A percentile compares a stretch with the other conserved stretches of the same genome.
phyloP scores from a whole-genome alignment of 1,139 yeast genomes.

The Ashbya aceris region DNA sequence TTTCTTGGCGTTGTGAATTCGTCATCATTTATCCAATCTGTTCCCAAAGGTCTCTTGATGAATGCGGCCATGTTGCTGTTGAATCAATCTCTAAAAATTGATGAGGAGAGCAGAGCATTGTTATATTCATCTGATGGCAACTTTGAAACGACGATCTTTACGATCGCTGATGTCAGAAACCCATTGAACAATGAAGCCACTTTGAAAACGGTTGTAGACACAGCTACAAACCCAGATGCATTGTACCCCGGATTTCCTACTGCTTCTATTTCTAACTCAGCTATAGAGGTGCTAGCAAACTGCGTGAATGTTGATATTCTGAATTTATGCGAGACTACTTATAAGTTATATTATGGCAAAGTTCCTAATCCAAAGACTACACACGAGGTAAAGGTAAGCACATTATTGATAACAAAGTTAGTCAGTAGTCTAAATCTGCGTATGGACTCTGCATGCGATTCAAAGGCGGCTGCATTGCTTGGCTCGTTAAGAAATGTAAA shows the following conservation, averaged over 20 bases:
- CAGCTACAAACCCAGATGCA: slow-evolving; percentile 28
- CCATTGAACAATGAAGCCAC: slow-evolving; percentile 31
- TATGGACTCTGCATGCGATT: slow-evolving; percentile 34
- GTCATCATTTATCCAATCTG: slow-evolving; percentile 15
- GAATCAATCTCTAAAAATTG: slow-evolving; percentile 24
- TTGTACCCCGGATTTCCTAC: slow-evolving; percentile 28
- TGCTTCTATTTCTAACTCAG: slow-evolving; percentile 29
- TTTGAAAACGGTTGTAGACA: slow-evolving; percentile 33
- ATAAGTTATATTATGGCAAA: slow-evolving; percentile 32
- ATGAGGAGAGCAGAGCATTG: slow-evolving; percentile 23
- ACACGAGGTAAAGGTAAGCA: slow-evolving; percentile 14
- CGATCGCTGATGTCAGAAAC: slow-evolving; percentile 39
- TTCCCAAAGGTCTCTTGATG: slow-evolving; percentile 29
- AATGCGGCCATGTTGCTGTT: slow-evolving; percentile 28
- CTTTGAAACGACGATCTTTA: slow-evolving; percentile 33
- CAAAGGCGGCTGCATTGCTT: slow-evolving; percentile 16
- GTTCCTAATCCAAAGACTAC: slow-evolving; percentile 27
- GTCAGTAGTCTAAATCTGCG: slow-evolving; percentile 31
- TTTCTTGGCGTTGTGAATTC: slow-evolving; percentile 25
- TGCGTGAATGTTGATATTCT: slow-evolving; percentile 49
- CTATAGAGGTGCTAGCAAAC: slow-evolving; percentile 38
- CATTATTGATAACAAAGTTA: slow-evolving; percentile 3
- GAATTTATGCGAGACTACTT: slow-evolving; percentile 46
- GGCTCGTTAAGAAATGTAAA: slow-evolving; percentile 38
- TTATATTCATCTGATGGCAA: slow-evolving; percentile 18